A percentile compares a stretch with the other conserved stretches of the same genome.
phyloP scores from a whole-genome alignment of 306 rosid species.

The Cicer arietinum region DNA sequence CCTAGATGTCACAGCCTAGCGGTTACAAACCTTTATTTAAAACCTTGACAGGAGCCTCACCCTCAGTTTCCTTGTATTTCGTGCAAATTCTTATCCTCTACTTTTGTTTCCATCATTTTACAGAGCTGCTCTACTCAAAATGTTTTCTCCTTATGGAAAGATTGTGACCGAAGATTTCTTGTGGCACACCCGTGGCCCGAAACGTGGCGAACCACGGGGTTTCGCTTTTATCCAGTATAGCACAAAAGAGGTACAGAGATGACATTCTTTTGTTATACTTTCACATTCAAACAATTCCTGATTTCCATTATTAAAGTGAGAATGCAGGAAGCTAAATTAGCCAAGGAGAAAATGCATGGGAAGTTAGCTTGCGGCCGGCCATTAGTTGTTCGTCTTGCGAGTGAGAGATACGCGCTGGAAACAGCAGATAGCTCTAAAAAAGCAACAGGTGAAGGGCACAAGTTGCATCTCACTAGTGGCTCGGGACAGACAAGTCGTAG shows the following conservation, averaged over 20 bases:
- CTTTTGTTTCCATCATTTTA: conserved; percentile 1
- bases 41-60: neutral
- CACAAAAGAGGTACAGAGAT: conserved; percentile 70
- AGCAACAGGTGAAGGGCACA: conserved; percentile 54
- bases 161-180: conserved; percentile 82
- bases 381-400: conserved; percentile 79
- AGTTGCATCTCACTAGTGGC: conserved; percentile 51
- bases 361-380: conserved; percentile 89
- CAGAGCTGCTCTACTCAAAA: conserved; percentile 87
- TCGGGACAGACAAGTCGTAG: conserved; percentile 68
- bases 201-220: conserved; percentile 90
- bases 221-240: conserved; percentile 87
- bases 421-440: conserved; percentile 52
- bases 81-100: conserved; percentile 39
- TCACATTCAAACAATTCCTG: conserved; percentile 56
- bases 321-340: conserved; percentile 96
- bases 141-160: conserved; percentile 92
- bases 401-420: conserved; percentile 60
- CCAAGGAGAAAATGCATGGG: conserved; percentile 98
- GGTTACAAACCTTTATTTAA: neutral
- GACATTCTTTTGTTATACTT: conserved; percentile 12
- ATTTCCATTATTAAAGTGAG: conserved; percentile 92
- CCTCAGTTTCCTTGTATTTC: neutral
- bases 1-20: neutral
- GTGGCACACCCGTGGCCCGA: conserved; percentile 91